These are phyloP conservation scores for Suhomyces atakaporum DNA, from an alignment of 1,139 yeast species.

Conservation along the genomic window DNA sequence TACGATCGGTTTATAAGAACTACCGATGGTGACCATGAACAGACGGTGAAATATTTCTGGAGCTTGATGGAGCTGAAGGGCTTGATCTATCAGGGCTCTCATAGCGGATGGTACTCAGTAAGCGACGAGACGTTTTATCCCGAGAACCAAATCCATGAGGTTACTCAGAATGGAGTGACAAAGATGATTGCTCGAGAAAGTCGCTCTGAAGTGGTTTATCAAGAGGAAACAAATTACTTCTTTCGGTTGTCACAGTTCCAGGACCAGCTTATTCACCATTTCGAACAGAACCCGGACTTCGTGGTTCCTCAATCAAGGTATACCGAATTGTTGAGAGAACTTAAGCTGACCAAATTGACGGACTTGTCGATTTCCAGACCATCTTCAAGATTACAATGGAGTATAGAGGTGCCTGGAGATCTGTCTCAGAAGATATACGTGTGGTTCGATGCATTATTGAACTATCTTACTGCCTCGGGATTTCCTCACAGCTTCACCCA, in stretches of 20 bases:
- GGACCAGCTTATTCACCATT: slow-evolving; percentile 48
- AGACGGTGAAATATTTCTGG: slow-evolving; percentile 74
- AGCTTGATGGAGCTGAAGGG: slow-evolving; percentile 56
- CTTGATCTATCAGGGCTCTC: slow-evolving; percentile 76
- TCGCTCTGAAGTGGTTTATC: slow-evolving; percentile 70
- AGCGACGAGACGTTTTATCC: slow-evolving; percentile 96
- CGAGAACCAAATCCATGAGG: slow-evolving; percentile 65
- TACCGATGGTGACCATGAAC: slow-evolving; percentile 76
- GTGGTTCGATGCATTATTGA: slow-evolving; percentile 94
- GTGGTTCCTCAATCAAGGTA: slow-evolving; percentile 66
- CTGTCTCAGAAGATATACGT: slow-evolving; percentile 80
- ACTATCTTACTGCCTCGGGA: slow-evolving; percentile 77
- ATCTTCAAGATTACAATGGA: slow-evolving; percentile 77
- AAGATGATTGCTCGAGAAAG: slow-evolving; percentile 68
- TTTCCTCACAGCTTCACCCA: slow-evolving; percentile 42
- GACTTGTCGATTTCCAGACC: slow-evolving; percentile 91
- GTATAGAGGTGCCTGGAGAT: slow-evolving; percentile 85
- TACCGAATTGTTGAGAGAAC: slow-evolving; percentile 57
- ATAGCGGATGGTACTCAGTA: slow-evolving; percentile 92
- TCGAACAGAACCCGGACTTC: slow-evolving; percentile 54
- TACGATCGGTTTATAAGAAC: slow-evolving; percentile 87
- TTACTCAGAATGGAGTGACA: slow-evolving; percentile 36
- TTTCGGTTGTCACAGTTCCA: slow-evolving; percentile 70
- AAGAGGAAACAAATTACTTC: slow-evolving; percentile 83
- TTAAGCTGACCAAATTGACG: slow-evolving; percentile 46